Base-by-base conservation (phyloP, 1,284 basidiomycete species). In the Sutorius eximius region DNA sequence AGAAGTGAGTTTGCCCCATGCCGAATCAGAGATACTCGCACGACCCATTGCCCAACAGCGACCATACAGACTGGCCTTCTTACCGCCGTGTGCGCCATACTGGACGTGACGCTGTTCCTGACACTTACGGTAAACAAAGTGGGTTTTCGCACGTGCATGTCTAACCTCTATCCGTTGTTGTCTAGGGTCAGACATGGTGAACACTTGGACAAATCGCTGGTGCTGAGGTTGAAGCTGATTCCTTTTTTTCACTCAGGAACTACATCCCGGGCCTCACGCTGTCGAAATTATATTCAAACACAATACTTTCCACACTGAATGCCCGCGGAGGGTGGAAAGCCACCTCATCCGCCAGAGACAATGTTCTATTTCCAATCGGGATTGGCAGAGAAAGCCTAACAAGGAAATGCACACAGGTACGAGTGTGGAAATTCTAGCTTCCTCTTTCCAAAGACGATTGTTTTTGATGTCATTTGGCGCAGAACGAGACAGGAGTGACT, bases 281-380 rank as follows among this genome's bases (percentile, higher is more conserved):
- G 20, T 77, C 80, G 3, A 82, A 82, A 49, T 71, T 83, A 3
- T 83, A 83, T 61, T 63, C 77, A 16, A 83, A 83, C 57, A 78
- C 80, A 18, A 65, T 83, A 1, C 64, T 83, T 45, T 82, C 80
- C 3, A 79, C 80, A 10, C 72, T 83, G 24, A 83, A 83, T 59
- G 75, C 80, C 16, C 78, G 81, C 34, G 45, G 44, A n/a, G 53
- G 62, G 11, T 62, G 57, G 64, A 61, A 50, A 40, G 44, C 40
- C 15, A 20, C 32, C 3, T 45, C 51, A 5, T 24, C 46, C 0
- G 0, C n/a, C 0, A 45, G 32, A 16, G 48, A 54, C 2, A 65
- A 65, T n/a, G n/a, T 60, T 37, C 41, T 62, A 3, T 65, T 62
- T 12, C 42, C 45, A 40, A n/a, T 15, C 8, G 51, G 10, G 36